Base-by-base conservation (phyloP, 106 monocot species). In the Vanilla planifolia region DNA sequence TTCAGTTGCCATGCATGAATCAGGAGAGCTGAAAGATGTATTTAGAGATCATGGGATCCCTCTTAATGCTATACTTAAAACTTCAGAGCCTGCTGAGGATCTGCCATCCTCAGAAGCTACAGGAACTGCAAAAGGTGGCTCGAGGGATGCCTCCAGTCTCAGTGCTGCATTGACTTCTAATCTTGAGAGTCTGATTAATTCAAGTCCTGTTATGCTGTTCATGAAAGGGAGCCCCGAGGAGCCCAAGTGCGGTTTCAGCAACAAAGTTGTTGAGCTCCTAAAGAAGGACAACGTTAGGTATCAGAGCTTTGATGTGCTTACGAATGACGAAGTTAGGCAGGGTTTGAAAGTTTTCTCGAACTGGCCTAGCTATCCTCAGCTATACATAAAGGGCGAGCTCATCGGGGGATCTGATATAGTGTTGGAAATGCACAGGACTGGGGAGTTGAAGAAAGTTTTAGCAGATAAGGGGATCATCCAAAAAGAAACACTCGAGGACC, bases 291-390 rank as follows among this genome's bases (percentile, higher is more conserved):
- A 88, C 20, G 65, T 93, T 47, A 53, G 77, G 30, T 93, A 82
- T 55, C 69, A 55, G 50, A 79, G 63, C 68, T 89, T 85, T 61
- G 85, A 93, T 50, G 71, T 93, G 46, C 79, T 93, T 47, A 70
- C 81, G 4, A 82, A 93, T 34, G 88, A 93, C 36, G 81, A 84
- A 82, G 75, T 93, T 8, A 71, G 85, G 47, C 81, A 82, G 66
- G 93, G 85, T 24, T 75, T 93, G 6, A 93, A 89, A 70, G 66
- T 74, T 21, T 75, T 72, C 66, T 93, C 93, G 6, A 93, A 89
- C 66, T 93, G 93, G 93, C 74, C 89, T 6, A 93, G 93, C 67
- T 93, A 77, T 65, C 93, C 93, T 1, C 93, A 93, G 45, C 74
- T 93, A 14, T 93, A 93, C 36, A 63, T 93, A 56, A 89, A 85